phyloP scores from a whole-genome alignment of 768 basidiomycete genomes.

The Russula foetens region DNA sequence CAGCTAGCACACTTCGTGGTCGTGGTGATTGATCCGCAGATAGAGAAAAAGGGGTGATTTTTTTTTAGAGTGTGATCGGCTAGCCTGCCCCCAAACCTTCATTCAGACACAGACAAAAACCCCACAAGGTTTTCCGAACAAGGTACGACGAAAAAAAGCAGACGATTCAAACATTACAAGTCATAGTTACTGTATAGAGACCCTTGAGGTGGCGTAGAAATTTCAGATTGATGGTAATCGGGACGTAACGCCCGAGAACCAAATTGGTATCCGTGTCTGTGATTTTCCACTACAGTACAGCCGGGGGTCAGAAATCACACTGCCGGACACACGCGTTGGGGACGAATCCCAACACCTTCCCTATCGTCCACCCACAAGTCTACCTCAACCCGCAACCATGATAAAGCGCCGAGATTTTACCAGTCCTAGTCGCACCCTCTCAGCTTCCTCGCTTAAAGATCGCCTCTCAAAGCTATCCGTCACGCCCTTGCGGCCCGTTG shows the following conservation, averaged over 20 bases:
- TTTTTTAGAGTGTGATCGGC: no score
- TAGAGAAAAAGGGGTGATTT: no score
- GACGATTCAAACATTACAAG: no score
- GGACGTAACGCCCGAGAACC: background rate
- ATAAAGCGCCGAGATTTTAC: slow-evolving; percentile 22
- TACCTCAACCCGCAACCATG: background rate
- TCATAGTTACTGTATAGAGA: no score
- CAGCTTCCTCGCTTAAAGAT: slow-evolving; percentile 54
- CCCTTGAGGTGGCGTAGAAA: no score
- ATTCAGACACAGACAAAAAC: no score
- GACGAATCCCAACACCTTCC: background rate
- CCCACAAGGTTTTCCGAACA: no score
- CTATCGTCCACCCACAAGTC: background rate
- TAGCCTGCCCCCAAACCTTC: no score
- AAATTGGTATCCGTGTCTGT: background rate
- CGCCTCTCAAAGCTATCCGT: slow-evolving; percentile 42
- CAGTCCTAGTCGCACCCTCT: slow-evolving; percentile 42
- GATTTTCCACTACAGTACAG: background rate
- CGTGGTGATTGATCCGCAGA: no score
- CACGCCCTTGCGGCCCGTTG: slow-evolving; percentile 55
- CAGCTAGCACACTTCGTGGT: no score
- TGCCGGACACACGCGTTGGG: background rate
- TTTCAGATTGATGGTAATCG: background rate
- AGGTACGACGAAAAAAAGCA: no score
- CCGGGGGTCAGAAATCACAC: background rate